phyloP scores from a whole-genome alignment of 345 rosid species.

The Dipteronia dyeriana region DNA sequence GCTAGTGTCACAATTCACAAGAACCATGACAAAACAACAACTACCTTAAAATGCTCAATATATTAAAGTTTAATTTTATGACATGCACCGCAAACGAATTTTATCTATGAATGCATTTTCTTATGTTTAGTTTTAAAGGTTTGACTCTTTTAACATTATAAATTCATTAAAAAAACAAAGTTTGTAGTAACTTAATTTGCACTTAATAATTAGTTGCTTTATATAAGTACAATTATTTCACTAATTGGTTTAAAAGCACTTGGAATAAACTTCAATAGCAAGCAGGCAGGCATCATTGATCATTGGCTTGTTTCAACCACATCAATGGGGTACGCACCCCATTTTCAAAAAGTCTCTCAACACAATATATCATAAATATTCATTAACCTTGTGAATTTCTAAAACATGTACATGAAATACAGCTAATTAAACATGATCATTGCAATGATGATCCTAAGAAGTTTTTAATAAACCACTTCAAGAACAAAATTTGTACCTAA shows the following conservation, averaged over 20 bases:
- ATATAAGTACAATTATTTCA: neutral
- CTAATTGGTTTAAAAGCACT: neutral
- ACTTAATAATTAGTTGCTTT: too few species aligned
- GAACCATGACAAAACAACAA: neutral
- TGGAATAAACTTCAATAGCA: conserved; percentile 10
- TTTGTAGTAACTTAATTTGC: neutral
- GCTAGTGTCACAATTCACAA: neutral
- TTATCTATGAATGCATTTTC: too few species aligned
- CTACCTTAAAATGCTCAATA: neutral
- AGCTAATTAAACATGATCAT: neutral
- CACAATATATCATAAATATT: neutral
- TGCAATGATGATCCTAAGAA: conserved; percentile 11
- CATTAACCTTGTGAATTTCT: neutral
- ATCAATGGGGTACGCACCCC: neutral
- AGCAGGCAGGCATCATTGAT: conserved; percentile 9
- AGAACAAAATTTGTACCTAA: neutral
- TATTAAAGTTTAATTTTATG: too few species aligned
- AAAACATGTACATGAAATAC: neutral
- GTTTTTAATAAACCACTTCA: neutral
- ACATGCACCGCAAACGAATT: too few species aligned
- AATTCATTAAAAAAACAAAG: too few species aligned
- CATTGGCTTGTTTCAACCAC: conserved; percentile 1
- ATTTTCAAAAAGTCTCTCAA: neutral
- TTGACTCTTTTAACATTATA: too few species aligned
- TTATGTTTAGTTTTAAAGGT: too few species aligned